A percentile compares a stretch with the other conserved stretches of the same genome.
Evolutionary conservation across 2,329 filamentous ascomycete genomes (phyloP).

Genomic region (Akanthomyces uredinophilus): DNA sequence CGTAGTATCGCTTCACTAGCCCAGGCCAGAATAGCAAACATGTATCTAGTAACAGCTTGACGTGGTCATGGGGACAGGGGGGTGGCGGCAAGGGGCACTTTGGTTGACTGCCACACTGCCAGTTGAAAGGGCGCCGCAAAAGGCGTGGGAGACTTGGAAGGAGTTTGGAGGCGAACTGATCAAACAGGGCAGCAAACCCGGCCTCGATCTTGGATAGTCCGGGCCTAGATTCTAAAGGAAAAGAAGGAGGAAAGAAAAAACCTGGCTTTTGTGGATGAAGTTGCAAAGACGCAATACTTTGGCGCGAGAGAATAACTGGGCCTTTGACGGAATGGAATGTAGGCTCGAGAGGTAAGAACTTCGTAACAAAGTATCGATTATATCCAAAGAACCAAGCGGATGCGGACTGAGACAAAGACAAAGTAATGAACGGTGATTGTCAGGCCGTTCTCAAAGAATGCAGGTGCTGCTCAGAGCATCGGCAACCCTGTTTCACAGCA

Average conservation of each 20-base stretch:
- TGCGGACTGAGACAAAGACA: no score
- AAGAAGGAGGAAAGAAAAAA: background rate
- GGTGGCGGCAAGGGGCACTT: background rate
- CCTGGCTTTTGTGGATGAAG: background rate
- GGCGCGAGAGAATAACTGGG: background rate
- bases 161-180: background rate
- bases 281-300: background rate
- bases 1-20: background rate
- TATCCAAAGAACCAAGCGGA: no score
- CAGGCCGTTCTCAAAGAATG: no score
- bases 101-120: no score
- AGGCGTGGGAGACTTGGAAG: background rate
- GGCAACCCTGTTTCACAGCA: background rate
- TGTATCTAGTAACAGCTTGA: background rate
- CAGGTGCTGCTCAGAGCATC: no score
- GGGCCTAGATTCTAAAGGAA: background rate
- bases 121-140: background rate
- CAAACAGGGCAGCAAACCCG: slow-evolving; percentile 1
- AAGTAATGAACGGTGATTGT: no score
- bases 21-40: background rate
- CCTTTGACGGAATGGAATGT: background rate
- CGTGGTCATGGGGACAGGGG: background rate
- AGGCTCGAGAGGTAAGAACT: no score
- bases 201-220: background rate
- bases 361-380: no score